Base-by-base conservation (phyloP, 805 yeast species). In the Schizosaccharomyces osmophilus region DNA sequence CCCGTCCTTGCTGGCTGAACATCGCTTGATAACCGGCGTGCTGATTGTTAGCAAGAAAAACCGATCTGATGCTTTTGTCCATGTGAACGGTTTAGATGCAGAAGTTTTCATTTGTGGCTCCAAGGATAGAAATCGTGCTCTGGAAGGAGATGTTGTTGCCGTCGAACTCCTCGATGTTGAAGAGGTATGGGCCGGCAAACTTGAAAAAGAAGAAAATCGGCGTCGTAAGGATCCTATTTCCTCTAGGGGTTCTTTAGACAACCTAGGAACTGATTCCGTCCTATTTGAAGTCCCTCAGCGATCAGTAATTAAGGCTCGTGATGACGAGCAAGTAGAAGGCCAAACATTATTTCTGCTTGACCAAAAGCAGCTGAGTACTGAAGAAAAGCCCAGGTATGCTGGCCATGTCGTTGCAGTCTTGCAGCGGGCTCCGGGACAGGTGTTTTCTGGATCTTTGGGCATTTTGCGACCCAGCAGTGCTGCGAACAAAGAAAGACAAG, bases 331-430 rank as follows among this genome's bases (percentile, higher is more conserved):
- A 73, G 98, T 93, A 54, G 98, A 93, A 72, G 98, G 98, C 57
- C 98, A 93, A 73, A 85, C 95, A 1, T 76, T 93, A 64, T 74
- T 93, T 58, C 75, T 93, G 61, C 93, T 85, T 17, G 98, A 93
- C 72, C 98, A 93, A 69, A 97, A 90, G 69, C 96, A 89, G 71
- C 85, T 90, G 66, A 85, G 83, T 68, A 97, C 90, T 69, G 95
- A 87, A 55, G 82, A 82, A 66, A 89, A 87, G 70, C 98, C 98
- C 5, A 75, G 93, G 61, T 93, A 90, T 68, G 97, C 97, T 0
- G 98, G 98, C 26, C 98, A 93, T 69, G 95, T 93, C 62, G 97
- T 93, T 65, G 98, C 98, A 1, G 95, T 93, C 36, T 85, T 93
- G 65, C 98, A 93, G 70, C 84, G 98, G 72, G 88, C 89, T 63